Conservation (phyloP, 2,329 filamentous ascomycete genomes). For the Cryphonectria naterciae region DNA sequence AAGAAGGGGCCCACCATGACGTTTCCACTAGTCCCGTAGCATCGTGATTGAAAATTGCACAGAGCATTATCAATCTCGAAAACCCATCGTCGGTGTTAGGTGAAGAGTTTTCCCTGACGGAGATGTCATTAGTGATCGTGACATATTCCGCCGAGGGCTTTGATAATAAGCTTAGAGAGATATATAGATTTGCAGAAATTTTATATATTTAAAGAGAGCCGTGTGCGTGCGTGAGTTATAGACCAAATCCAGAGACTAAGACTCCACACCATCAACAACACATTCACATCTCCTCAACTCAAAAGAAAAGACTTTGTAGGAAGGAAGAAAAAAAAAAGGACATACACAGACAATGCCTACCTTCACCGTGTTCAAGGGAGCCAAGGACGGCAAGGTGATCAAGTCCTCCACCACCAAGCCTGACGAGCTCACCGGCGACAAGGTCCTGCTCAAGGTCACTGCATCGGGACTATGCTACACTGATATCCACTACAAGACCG, state of each 20-base stretch:
- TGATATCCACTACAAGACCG: constrained; percentile 30
- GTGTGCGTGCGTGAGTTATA: background rate
- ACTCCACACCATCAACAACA: background rate
- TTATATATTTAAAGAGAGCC: background rate
- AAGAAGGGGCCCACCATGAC: constrained; percentile 1
- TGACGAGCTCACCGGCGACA: constrained; percentile 26
- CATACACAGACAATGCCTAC: constrained; percentile 22
- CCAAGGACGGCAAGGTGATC: constrained; percentile 20
- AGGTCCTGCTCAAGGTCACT: constrained; percentile 30
- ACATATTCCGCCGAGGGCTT: background rate
- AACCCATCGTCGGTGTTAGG: background rate
- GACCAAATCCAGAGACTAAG: too few species aligned
- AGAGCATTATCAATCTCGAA: background rate
- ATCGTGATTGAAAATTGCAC: background rate
- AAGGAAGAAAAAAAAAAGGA: background rate
- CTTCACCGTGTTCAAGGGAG: constrained; percentile 29
- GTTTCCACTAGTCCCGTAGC: background rate
- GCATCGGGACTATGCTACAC: constrained; percentile 32
- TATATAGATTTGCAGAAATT: background rate
- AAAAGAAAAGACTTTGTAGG: background rate
- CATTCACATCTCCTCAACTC: background rate
- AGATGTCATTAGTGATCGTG: background rate
- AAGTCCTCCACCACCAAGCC: constrained; percentile 29
- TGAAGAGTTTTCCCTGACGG: background rate
- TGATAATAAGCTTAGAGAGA: background rate